phyloP scores from a whole-genome alignment of 2,329 filamentous ascomycete species.

The Colletotrichum filicis region DNA sequence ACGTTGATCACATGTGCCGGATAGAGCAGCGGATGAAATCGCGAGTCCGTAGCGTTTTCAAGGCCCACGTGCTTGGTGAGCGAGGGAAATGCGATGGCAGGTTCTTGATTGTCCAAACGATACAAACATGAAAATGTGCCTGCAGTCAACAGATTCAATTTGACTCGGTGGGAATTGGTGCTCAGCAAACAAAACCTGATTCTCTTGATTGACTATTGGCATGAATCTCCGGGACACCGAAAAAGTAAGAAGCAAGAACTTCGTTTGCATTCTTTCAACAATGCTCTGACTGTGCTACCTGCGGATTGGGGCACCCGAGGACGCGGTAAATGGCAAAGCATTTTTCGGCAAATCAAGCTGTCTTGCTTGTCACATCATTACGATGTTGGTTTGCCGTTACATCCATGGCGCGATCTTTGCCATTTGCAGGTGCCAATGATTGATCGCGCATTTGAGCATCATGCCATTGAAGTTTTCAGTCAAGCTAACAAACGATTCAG shows the following conservation, averaged over 20 bases:
- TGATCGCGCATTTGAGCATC: neutral
- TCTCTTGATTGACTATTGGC: neutral
- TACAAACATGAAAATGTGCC: no score
- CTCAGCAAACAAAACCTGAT: neutral
- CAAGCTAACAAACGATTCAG: neutral
- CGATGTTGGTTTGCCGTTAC: neutral
- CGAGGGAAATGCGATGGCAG: neutral
- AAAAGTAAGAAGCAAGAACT: neutral
- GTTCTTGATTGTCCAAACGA: neutral
- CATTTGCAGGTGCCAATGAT: neutral
- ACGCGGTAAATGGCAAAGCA: neutral
- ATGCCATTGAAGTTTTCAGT: neutral
- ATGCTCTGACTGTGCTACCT: no score
- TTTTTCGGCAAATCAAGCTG: neutral
- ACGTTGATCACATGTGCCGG: neutral
- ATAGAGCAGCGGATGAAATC: neutral
- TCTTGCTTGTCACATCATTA: neutral
- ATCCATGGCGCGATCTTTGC: neutral
- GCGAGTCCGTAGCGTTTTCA: neutral
- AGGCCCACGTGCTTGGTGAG: neutral
- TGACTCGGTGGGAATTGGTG: neutral
- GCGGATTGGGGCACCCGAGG: neutral
- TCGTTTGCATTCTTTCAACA: neutral
- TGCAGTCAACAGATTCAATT: neutral
- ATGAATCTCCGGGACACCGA: neutral